Conservation (phyloP, 345 rosid species). For the Lepidium sativum region DNA sequence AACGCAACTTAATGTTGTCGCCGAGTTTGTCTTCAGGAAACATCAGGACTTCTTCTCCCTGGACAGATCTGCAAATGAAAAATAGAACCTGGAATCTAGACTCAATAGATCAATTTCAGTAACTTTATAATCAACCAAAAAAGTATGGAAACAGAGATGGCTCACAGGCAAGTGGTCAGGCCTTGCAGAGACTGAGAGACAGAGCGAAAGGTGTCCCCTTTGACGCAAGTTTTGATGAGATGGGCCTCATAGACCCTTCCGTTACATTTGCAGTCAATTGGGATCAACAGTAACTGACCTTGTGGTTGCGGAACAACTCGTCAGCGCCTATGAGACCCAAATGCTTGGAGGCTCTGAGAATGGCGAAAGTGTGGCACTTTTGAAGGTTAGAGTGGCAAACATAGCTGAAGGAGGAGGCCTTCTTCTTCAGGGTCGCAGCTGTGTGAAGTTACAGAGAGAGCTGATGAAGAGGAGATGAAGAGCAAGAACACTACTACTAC, state of each 20-base stretch:
- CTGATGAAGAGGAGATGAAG: conserved; percentile 24
- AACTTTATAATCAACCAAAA: too few relatives aligned
- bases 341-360: conserved; percentile 53
- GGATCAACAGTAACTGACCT: conserved; percentile 47
- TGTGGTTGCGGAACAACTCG: conserved; percentile 34
- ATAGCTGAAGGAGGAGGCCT: conserved; percentile 31
- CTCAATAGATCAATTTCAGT: not conserved
- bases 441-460: conserved; percentile 32
- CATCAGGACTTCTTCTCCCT: conserved; percentile 41
- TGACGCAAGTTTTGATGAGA: conserved; percentile 34
- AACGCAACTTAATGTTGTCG: conserved; percentile 34
- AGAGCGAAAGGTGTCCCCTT: conserved; percentile 55
- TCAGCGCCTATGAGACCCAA: conserved; percentile 44
- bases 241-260: conserved; percentile 49
- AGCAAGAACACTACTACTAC: conserved; percentile 9
- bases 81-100: not conserved
- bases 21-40: conserved; percentile 37
- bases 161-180: conserved; percentile 50
- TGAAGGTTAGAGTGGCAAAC: conserved; percentile 31
- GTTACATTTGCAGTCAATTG: conserved; percentile 55
- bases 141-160: not conserved
- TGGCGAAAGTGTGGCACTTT: conserved; percentile 47
- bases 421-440: conserved; percentile 50
- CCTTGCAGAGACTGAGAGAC: conserved; percentile 61
- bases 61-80: conserved; percentile 29